Conservation (phyloP, 1,284 basidiomycete species). For the Trichosporon sp. region DNA sequence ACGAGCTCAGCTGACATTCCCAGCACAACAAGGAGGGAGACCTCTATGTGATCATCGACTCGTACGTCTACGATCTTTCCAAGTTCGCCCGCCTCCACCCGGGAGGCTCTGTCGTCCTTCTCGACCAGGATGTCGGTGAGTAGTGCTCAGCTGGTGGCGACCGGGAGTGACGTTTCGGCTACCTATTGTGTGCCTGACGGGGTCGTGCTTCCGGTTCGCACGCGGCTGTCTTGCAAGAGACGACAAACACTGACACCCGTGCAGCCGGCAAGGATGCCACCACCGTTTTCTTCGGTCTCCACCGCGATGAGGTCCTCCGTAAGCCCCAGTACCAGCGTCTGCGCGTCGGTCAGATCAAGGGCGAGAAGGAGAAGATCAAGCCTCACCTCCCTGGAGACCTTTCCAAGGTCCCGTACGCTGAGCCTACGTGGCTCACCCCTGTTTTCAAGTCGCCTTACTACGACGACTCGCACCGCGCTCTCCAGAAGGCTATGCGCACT, state of each 20-base stretch:
- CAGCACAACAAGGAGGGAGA: conserved; percentile 73
- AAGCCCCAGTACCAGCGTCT: conserved; percentile 59
- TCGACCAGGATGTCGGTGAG: conserved; percentile 58
- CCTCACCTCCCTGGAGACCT: conserved; percentile 56
- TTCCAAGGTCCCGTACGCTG: conserved; percentile 66
- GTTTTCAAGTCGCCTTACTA: conserved; percentile 82
- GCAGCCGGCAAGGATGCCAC: conserved; percentile 69
- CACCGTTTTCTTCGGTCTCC: conserved; percentile 76
- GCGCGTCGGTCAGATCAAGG: conserved; percentile 64
- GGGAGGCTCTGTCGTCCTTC: conserved; percentile 67
- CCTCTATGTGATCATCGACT: conserved; percentile 76
- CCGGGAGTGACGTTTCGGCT: neutral
- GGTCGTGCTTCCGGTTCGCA: neutral
- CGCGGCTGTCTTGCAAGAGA: neutral
- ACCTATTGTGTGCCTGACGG: neutral
- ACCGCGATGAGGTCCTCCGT: conserved; percentile 71
- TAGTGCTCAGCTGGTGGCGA: neutral
- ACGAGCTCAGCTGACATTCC: neutral
- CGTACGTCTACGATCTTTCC: conserved; percentile 72
- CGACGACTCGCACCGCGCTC: conserved; percentile 55
- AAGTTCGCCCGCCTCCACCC: conserved; percentile 75
- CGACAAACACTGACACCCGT: conserved; percentile 7
- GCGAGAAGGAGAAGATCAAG: conserved; percentile 58
- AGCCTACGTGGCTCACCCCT: conserved; percentile 74
- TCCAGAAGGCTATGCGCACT: conserved; percentile 53